Evolutionary conservation across 1,139 yeast genomes (phyloP).

Genomic region (Candida freyschussii): DNA sequence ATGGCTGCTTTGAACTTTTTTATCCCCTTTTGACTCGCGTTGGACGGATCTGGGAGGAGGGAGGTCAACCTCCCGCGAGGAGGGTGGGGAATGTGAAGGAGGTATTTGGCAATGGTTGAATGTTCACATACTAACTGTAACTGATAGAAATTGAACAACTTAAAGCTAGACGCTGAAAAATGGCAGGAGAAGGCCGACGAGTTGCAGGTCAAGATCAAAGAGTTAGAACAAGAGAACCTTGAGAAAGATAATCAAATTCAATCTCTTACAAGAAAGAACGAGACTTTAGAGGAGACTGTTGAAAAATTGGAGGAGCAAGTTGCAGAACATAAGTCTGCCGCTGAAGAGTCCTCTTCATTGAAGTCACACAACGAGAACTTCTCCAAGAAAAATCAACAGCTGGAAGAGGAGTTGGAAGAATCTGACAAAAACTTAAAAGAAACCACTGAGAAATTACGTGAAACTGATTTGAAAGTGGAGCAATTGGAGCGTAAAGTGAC

Average conservation of each 20-base stretch:
- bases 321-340: slow-evolving; percentile 77
- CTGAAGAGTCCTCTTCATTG: slow-evolving; percentile 88
- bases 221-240: slow-evolving; percentile 83
- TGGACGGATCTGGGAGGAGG: too few relatives aligned
- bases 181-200: slow-evolving; percentile 98
- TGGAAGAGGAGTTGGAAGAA: slow-evolving; percentile 91
- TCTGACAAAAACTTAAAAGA: slow-evolving; percentile 90
- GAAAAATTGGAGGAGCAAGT: slow-evolving; percentile 83
- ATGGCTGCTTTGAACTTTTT: not conserved
- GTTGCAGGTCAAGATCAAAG: slow-evolving; percentile 73
- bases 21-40: too few relatives aligned
- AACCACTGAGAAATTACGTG: slow-evolving; percentile 91
- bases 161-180: slow-evolving; percentile 91
- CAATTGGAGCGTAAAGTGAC: slow-evolving; percentile 94
- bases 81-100: not conserved
- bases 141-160: slow-evolving; percentile 75
- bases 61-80: too few relatives aligned
- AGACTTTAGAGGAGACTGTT: slow-evolving; percentile 83
- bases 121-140: slow-evolving; percentile 9
- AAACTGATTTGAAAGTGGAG: slow-evolving; percentile 94
- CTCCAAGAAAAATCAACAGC: slow-evolving; percentile 85
- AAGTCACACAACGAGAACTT: slow-evolving; percentile 87
- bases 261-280: slow-evolving; percentile 88
- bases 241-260: slow-evolving; percentile 95
- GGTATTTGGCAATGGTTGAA: not conserved